These are phyloP conservation scores for Tritrichomonas foetus DNA, from an alignment of 208 protist species.

Conservation along the genomic window DNA sequence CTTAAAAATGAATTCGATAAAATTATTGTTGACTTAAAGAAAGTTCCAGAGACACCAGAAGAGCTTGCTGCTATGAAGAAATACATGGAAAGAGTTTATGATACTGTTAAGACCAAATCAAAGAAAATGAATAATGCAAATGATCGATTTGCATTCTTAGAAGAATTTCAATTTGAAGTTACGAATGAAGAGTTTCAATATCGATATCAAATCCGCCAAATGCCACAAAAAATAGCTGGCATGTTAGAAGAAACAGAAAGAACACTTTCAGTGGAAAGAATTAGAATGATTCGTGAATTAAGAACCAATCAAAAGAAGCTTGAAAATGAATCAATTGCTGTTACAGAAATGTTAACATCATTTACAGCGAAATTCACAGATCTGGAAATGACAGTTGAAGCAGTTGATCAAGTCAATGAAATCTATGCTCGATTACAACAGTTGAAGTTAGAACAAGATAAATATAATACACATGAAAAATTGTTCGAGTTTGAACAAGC, in stretches of 20 bases:
- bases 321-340: background rate
- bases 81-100: background rate
- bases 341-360: background rate
- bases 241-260: background rate
- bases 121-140: slow-evolving; percentile 1
- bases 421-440: background rate
- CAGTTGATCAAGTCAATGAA: background rate
- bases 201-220: background rate
- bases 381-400: slow-evolving; percentile 33
- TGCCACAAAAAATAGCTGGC: background rate
- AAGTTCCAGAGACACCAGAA: slow-evolving; percentile 14
- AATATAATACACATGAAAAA: background rate
- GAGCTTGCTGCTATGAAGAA: background rate
- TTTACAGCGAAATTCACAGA: background rate
- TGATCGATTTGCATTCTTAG: slow-evolving; percentile 18
- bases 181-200: background rate
- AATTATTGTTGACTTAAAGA: background rate
- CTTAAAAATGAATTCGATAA: background rate
- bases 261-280: background rate
- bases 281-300: slow-evolving; percentile 22
- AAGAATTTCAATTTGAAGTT: background rate
- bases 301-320: background rate
- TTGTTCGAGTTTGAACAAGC: background rate
- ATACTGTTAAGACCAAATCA: background rate
- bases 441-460: background rate